Evolutionary conservation across 768 basidiomycete species (phyloP), one percentile per base, ranked within the genome.

Genomic region (Kwoniella dendrophila): DNA sequence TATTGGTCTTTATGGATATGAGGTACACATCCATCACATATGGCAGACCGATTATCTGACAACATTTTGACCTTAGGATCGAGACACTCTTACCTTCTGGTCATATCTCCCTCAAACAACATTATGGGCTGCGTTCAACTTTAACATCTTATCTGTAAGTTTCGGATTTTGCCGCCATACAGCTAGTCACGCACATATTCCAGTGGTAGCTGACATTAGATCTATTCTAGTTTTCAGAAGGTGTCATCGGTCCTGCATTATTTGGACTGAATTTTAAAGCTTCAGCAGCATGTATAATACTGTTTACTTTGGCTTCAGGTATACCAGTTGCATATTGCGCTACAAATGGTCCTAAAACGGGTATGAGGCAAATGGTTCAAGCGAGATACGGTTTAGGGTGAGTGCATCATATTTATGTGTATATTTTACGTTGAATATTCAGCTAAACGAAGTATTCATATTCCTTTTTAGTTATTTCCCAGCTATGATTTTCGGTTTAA

Each of bases 341-440:
- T 32, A 68, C 64, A 29, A 70, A 63, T 56, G 69, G 90, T 11
- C 89, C 90, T 0, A 87, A 86, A 73, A 80, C 88, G 0, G 92
- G 92, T 11, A 84, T 88, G 71, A 84, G 90, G 20, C 88, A 92
- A 69, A 90, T 93, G 89, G 85, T 90, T 24, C 84, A 85, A 44
- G 86, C 90, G 2, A 79, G 85, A 26, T 87, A 85, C 72, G 83
- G 79, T 56, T 85, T 85, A 67, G 85, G 85, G 83, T 83, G 24
- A 30, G 62, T 22, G 20, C 4, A 44, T 44, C n/a, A 14, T 44
- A 6, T n/a, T 33, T 3, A 33, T 16, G 49, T 14, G 1, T 32
- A 4, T 2, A 14, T 29, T 14, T 32, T 12, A 33, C 8, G 12
- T 43, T 43, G 8, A 11, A 1, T 29, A 11, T 22, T 29, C 24